Base-by-base conservation (phyloP, 208 protist genomes). In the Phytomonas francai region DNA sequence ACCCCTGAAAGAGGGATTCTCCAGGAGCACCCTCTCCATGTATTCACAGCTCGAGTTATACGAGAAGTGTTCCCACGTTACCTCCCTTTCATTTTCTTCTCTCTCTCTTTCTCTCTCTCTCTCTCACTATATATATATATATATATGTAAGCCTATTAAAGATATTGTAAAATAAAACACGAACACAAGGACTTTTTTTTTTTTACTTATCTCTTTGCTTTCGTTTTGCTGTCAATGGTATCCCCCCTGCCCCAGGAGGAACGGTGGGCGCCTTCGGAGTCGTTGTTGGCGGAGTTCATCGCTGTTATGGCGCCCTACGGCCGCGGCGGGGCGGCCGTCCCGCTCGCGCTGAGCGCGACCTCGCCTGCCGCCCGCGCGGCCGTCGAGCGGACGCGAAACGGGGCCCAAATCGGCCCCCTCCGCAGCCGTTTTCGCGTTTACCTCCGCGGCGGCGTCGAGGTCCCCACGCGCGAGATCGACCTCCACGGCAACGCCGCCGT, bases 221-320 rank as follows among this genome's bases (percentile, higher is more conserved):
- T 49, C 16, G 7, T 9, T 49, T 49, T 36, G 5, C 3, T 11
- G 8, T 36, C 33, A 36, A 49, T 49, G 39, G 1, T 2, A 19
- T 49, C 39, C 14, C 4, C 12, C 39, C 12, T 19, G 1, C 3
- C 16, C 9, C 2, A 49, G 2, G 39, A 49, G 12, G 39, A 49
- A 3, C 12, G 39, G 12, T 49, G 12, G 39, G 12, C 39, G 3
- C 16, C 39, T 19, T 3, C 14, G 4, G 12, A 12, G 12, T 12
- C 34, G 2, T 8, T 9, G 30, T 31, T 63, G 7, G 54, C 68
- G 5, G 63, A 73, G 22, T 9, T 63, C 64, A 58, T 58, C 49
- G 62, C 27, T 30, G 22, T 31, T 60, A 27, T 22, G 5, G 33
- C 33, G 5, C 5, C 33, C 33, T 36, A 36, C 45, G 49, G 63